Evolutionary conservation across 2,329 filamentous ascomycete genomes (phyloP).

Genomic region (Neonectria sp.): DNA sequence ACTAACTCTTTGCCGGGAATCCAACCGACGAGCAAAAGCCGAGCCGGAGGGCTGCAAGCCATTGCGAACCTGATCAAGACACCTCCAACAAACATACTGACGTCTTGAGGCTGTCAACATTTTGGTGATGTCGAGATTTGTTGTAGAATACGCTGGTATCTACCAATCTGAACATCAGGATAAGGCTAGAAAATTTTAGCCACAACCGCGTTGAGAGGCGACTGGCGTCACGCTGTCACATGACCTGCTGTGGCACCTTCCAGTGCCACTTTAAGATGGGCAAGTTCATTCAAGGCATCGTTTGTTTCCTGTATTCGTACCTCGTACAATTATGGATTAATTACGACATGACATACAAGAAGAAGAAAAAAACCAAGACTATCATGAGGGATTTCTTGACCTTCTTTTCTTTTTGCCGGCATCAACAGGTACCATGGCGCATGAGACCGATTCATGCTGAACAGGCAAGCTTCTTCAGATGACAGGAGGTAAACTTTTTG

Average conservation of each 20-base stretch:
- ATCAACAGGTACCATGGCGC: not conserved
- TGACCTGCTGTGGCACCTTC: slow-evolving; percentile 35
- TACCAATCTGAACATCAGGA: slow-evolving; percentile 9
- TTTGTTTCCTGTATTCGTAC: not conserved
- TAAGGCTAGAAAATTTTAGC: slow-evolving; percentile 46
- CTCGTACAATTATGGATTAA: not conserved
- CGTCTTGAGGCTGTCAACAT: slow-evolving; percentile 52
- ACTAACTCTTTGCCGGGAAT: slow-evolving; percentile 33
- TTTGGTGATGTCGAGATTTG: slow-evolving; percentile 19
- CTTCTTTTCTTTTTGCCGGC: not conserved
- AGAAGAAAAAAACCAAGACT: not conserved
- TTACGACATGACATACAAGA: not conserved
- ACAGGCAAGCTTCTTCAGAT: not conserved
- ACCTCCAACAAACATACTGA: slow-evolving; percentile 54
- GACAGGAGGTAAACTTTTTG: not conserved
- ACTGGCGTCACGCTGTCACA: slow-evolving; percentile 42
- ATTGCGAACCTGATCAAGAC: slow-evolving; percentile 43
- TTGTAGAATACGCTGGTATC: not conserved
- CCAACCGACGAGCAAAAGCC: slow-evolving; percentile 22
- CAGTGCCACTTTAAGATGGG: slow-evolving; percentile 28
- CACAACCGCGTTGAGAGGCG: slow-evolving; percentile 25
- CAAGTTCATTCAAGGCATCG: not conserved
- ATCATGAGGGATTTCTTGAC: not conserved
- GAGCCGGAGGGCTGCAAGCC: slow-evolving; percentile 17
- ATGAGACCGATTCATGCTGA: not conserved